These are phyloP conservation scores for Tolypocladium sp. DNA, from an alignment of 2,329 filamentous ascomycete genomes.

Conservation along the genomic window DNA sequence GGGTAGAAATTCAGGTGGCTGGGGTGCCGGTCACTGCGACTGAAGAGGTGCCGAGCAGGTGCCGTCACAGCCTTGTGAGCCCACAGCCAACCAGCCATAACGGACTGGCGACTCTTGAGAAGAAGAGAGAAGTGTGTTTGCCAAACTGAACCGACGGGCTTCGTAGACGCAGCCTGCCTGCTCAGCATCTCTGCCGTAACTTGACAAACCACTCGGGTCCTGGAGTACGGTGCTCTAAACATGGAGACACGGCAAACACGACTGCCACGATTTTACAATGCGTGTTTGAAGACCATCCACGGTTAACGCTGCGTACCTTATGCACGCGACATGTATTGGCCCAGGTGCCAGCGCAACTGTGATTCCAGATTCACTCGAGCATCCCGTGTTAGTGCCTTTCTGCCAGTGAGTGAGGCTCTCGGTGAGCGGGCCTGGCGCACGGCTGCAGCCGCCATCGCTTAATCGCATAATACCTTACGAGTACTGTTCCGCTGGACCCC, in stretches of 20 bases:
- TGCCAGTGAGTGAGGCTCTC: background rate
- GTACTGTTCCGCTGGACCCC: background rate
- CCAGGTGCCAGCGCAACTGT: too few relatives aligned
- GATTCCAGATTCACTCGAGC: background rate
- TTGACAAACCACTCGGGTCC: too few relatives aligned
- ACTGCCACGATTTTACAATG: too few relatives aligned
- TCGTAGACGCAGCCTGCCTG: too few relatives aligned
- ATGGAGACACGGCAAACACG: too few relatives aligned
- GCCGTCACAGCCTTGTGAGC: background rate
- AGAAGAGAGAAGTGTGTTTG: background rate
- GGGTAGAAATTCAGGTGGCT: conserved; percentile 14
- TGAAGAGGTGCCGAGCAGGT: background rate
- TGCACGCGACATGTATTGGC: too few relatives aligned
- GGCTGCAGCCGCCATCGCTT: background rate
- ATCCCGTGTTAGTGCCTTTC: background rate
- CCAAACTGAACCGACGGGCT: too few relatives aligned
- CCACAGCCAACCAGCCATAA: background rate
- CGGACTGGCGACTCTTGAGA: background rate
- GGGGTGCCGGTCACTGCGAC: conserved; percentile 8
- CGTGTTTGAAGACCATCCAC: too few relatives aligned
- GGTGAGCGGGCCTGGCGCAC: background rate
- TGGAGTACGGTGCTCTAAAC: too few relatives aligned
- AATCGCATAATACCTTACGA: background rate
- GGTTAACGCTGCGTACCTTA: background rate
- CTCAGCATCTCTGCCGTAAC: too few relatives aligned